Evolutionary conservation across 176 grass and related monocot genomes (phyloP).

Genomic region (Eremochloa ophiuroides): DNA sequence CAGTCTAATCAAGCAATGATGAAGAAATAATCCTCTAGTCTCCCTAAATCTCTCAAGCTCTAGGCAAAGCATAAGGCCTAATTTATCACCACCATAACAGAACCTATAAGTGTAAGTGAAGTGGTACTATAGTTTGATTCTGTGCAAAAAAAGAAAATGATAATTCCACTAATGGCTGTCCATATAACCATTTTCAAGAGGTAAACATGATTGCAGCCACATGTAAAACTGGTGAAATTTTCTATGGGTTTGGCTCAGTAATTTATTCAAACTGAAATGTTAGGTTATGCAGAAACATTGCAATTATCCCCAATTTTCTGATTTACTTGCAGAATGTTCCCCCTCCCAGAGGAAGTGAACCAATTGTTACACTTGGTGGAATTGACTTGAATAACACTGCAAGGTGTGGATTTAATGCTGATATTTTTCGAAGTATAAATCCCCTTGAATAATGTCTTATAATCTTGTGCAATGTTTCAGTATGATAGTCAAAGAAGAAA

Average conservation of each 20-base stretch:
- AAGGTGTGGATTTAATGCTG: conserved; percentile 57
- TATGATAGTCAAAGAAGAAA: conserved; percentile 91
- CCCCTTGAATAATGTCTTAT: conserved; percentile 12
- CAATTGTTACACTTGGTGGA: conserved; percentile 73
- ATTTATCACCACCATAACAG: too few relatives aligned
- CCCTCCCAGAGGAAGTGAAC: conserved; percentile 63
- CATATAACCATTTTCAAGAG: neutral
- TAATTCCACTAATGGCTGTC: neutral
- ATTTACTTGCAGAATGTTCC: conserved; percentile 61
- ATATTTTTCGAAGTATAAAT: neutral
- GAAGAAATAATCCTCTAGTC: too few relatives aligned
- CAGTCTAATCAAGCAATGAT: too few relatives aligned
- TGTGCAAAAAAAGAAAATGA: conserved; percentile 10
- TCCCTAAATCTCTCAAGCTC: too few relatives aligned
- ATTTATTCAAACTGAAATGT: neutral
- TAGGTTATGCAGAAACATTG: conserved; percentile 2
- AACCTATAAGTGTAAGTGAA: neutral
- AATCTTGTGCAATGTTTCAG: conserved; percentile 46
- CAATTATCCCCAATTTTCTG: conserved; percentile 15
- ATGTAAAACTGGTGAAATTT: conserved; percentile 4
- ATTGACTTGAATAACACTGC: conserved; percentile 89
- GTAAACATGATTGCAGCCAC: conserved; percentile 12
- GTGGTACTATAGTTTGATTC: conserved; percentile 13
- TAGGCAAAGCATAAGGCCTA: too few relatives aligned
- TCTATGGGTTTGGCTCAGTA: neutral